phyloP scores from a whole-genome alignment of 371 early-diverging fungal genomes.

The Syncephalastrum racemosum region DNA sequence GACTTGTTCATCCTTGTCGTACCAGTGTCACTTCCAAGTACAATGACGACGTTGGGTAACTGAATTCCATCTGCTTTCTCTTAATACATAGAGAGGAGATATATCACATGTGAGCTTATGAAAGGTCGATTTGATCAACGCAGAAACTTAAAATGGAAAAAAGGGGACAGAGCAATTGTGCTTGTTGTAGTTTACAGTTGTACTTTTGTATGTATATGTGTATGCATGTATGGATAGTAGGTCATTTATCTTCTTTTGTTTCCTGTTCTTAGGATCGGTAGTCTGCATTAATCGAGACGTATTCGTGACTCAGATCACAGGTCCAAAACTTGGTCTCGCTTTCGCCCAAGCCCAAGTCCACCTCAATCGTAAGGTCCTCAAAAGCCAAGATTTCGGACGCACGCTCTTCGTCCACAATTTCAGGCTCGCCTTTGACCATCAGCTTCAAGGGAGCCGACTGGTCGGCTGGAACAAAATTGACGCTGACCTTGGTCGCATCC shows the following conservation, averaged over 20 bases:
- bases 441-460: slow-evolving; percentile 63
- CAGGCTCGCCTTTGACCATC: slow-evolving; percentile 83
- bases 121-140: too few species aligned
- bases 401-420: slow-evolving; percentile 72
- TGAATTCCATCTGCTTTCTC: too few species aligned
- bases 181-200: too few species aligned
- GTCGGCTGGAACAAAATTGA: slow-evolving; percentile 73
- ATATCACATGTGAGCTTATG: too few species aligned
- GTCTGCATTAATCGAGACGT: slow-evolving; percentile 91
- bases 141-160: too few species aligned
- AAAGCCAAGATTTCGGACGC: slow-evolving; percentile 81
- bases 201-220: too few species aligned
- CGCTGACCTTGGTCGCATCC: slow-evolving; percentile 73
- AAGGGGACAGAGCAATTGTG: too few species aligned
- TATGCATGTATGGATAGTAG: too few species aligned
- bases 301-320: slow-evolving; percentile 92
- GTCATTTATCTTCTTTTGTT: neutral
- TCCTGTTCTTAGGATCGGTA: slow-evolving; percentile 66
- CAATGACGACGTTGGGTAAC: too few species aligned
- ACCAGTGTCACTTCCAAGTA: too few species aligned
- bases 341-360: slow-evolving; percentile 76
- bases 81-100: too few species aligned
- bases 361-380: slow-evolving; percentile 80
- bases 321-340: slow-evolving; percentile 88
- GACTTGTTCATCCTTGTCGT: too few species aligned